phyloP scores from a whole-genome alignment of 2,329 filamentous ascomycete species.

The Claviceps spartinae region DNA sequence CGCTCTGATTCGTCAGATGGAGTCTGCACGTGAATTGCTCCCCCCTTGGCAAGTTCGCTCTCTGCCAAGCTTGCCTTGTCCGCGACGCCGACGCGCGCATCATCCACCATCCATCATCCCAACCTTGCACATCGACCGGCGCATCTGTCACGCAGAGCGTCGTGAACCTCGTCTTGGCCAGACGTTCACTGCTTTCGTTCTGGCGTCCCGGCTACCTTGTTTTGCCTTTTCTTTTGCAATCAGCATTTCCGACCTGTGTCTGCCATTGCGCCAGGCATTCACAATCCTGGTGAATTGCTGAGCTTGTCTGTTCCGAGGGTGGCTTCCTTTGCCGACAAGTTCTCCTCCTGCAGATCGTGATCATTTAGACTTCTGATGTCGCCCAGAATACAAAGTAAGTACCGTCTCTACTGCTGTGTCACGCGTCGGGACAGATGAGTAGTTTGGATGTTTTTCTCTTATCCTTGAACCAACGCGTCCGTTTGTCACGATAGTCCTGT shows the following conservation, averaged over 20 bases:
- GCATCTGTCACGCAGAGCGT: slow-evolving; percentile 1
- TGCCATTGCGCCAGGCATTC: background rate
- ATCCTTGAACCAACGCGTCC: background rate
- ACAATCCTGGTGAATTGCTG: background rate
- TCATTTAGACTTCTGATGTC: background rate
- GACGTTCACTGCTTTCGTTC: background rate
- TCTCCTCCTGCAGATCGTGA: slow-evolving; percentile 3
- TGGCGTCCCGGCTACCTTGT: background rate
- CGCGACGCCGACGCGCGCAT: slow-evolving; percentile 9
- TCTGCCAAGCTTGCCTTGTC: background rate
- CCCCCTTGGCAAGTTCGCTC: background rate
- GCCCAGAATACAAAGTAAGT: background rate
- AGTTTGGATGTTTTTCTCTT: background rate
- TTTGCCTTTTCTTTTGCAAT: background rate
- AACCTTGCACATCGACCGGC: slow-evolving; percentile 3
- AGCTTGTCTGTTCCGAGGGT: background rate
- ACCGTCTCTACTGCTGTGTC: background rate
- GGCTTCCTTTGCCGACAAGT: background rate
- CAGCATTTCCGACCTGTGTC: background rate
- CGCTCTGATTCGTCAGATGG: slow-evolving; percentile 3
- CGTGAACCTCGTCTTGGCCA: background rate
- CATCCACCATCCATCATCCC: slow-evolving; percentile 2
- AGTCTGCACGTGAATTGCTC: slow-evolving; percentile 5
- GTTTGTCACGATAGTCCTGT: background rate
- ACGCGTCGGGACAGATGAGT: background rate